phyloP scores from a whole-genome alignment of 306 rosid genomes.

The Psophocarpus tetragonolobus region DNA sequence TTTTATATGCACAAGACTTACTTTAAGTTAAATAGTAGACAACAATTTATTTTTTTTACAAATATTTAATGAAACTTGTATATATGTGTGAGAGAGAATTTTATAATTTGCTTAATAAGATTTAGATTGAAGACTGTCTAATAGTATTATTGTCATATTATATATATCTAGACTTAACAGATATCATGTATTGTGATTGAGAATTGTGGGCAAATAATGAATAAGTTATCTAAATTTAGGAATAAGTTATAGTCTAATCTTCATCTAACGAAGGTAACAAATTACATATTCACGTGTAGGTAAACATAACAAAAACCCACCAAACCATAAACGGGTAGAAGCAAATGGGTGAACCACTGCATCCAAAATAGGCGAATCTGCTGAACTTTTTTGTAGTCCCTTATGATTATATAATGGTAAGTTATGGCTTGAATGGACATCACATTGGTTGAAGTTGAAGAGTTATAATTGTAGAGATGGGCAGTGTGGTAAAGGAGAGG shows the following conservation, averaged over 20 bases:
- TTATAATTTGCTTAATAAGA: too few relatives aligned
- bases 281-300: background rate
- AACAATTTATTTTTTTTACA: too few relatives aligned
- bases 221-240: too few relatives aligned
- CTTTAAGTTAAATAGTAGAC: too few relatives aligned
- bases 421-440: background rate
- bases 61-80: too few relatives aligned
- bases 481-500: slow-evolving; percentile 42
- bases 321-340: background rate
- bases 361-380: background rate
- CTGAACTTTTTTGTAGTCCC: slow-evolving; percentile 34
- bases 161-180: too few relatives aligned
- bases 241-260: background rate
- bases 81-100: too few relatives aligned
- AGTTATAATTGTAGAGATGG: slow-evolving; percentile 17
- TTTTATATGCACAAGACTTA: too few relatives aligned
- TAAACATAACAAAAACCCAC: slow-evolving; percentile 9
- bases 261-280: background rate
- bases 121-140: too few relatives aligned
- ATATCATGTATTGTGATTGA: too few relatives aligned
- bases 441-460: background rate
- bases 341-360: slow-evolving; percentile 49
- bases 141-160: too few relatives aligned
- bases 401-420: slow-evolving; percentile 9
- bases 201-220: too few relatives aligned